Percentiles rank a stretch among this genome's conserved stretches.
Evolutionary conservation across 1,139 yeast species (phyloP).

Genomic region (Geotrichum klebahnii): DNA sequence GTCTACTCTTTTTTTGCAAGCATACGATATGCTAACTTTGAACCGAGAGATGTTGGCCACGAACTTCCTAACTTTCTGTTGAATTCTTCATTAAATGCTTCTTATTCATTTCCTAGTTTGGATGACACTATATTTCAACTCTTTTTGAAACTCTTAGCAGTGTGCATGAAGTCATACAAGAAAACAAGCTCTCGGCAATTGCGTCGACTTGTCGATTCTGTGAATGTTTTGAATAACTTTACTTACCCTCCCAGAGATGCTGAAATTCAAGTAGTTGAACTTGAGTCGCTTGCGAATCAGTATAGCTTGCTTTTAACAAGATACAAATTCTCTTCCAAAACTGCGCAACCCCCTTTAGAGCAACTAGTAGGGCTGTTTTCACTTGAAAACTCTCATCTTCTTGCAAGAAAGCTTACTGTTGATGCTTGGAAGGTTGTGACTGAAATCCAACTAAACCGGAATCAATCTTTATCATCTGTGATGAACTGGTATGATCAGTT

Average conservation of each 20-base stretch:
- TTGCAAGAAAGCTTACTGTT: constrained; percentile 14
- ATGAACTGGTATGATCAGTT: constrained; percentile 20
- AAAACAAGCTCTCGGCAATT: constrained; percentile 8
- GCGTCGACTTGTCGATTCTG: constrained; percentile 15
- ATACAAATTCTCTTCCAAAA: constrained; percentile 14
- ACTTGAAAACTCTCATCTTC: constrained; percentile 17
- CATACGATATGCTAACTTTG: constrained; percentile 16
- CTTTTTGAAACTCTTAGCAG: constrained; percentile 16
- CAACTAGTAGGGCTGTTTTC: constrained; percentile 17
- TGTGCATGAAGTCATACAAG: constrained; percentile 8
- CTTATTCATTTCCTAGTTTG: background rate
- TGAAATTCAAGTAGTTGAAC: constrained; percentile 15
- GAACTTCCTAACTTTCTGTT: constrained; percentile 8
- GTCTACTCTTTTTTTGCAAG: constrained; percentile 15
- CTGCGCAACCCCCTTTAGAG: constrained; percentile 18
- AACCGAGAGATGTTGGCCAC: constrained; percentile 18
- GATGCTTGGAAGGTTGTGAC: constrained; percentile 18
- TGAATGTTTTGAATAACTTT: constrained; percentile 17
- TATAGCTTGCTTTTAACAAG: constrained; percentile 18
- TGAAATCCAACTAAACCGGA: constrained; percentile 15
- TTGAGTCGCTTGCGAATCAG: constrained; percentile 20
- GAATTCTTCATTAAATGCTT: background rate
- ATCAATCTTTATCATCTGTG: constrained; percentile 11
- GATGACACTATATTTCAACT: constrained; percentile 16
- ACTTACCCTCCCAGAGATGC: constrained; percentile 18